These are phyloP conservation scores for Akanthomyces dipterigenus DNA, from an alignment of 2,329 filamentous ascomycete genomes.

Conservation along the genomic window DNA sequence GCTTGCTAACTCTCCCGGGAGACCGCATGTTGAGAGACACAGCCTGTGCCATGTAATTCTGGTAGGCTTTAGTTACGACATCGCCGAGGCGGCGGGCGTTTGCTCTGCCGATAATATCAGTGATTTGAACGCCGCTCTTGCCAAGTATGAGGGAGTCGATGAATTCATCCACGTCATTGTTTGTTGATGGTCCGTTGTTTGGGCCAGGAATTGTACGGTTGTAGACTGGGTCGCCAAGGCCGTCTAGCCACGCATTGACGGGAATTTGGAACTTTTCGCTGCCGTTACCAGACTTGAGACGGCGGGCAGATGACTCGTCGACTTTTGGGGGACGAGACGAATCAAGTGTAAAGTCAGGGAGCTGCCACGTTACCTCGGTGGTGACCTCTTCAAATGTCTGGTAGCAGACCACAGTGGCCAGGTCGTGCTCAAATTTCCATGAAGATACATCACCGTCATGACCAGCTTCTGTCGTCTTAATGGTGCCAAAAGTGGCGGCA, in stretches of 20 bases:
- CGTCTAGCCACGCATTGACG: constrained; percentile 18
- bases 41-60: constrained; percentile 22
- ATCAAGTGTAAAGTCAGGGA: constrained; percentile 17
- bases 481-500: not conserved
- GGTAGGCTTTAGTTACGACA: constrained; percentile 17
- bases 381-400: constrained; percentile 19
- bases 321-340: constrained; percentile 8
- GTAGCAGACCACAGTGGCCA: constrained; percentile 19
- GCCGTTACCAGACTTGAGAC: constrained; percentile 10
- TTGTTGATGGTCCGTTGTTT: not conserved
- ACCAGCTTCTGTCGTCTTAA: not conserved
- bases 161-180: constrained; percentile 18
- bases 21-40: constrained; percentile 21
- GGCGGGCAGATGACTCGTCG: constrained; percentile 13
- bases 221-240: constrained; percentile 15
- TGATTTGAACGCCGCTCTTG: constrained; percentile 12
- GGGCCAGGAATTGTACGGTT: constrained; percentile 16
- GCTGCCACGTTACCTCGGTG: constrained; percentile 17
- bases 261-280: constrained; percentile 17
- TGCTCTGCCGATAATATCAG: constrained; percentile 13
- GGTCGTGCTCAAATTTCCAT: constrained; percentile 17
- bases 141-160: constrained; percentile 16
- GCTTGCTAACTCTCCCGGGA: constrained; percentile 5
- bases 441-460: constrained; percentile 6
- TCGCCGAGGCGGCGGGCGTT: constrained; percentile 15